A percentile compares a stretch with the other conserved stretches of the same genome.
Conservation (phyloP, 1,284 basidiomycete species). For the Trametes hirsuta region DNA sequence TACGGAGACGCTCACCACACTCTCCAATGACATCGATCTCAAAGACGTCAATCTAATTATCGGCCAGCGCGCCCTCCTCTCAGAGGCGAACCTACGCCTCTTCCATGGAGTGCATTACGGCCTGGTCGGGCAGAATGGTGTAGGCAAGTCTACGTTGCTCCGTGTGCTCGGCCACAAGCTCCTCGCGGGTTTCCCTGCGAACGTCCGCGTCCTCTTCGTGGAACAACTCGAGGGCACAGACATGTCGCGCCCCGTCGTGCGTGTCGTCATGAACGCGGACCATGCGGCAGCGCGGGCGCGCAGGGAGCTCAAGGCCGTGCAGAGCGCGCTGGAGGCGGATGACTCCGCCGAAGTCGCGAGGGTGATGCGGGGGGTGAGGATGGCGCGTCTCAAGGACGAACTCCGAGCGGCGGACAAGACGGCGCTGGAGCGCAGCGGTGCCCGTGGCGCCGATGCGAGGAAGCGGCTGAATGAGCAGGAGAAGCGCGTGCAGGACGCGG, state of each 20-base stretch:
- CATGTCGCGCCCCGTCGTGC: slow-evolving; percentile 21
- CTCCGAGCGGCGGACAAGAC: slow-evolving; percentile 54
- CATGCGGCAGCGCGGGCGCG: slow-evolving; percentile 16
- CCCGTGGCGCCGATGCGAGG: slow-evolving; percentile 53
- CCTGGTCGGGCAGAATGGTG: slow-evolving; percentile 95
- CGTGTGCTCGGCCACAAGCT: slow-evolving; percentile 77
- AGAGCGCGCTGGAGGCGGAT: slow-evolving; percentile 23
- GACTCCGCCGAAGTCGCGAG: slow-evolving; percentile 22
- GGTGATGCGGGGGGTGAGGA: slow-evolving; percentile 22
- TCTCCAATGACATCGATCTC: slow-evolving; percentile 50
- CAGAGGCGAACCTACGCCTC: slow-evolving; percentile 53
- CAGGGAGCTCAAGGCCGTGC: slow-evolving; percentile 18
- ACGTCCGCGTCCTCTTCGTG: slow-evolving; percentile 24
- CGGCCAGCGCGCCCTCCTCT: slow-evolving; percentile 52
- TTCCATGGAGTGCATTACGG: slow-evolving; percentile 55
- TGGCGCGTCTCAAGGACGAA: slow-evolving; percentile 38
- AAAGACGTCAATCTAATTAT: slow-evolving; percentile 50
- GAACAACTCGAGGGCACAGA: slow-evolving; percentile 27
- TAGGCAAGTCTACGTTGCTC: slow-evolving; percentile 96
- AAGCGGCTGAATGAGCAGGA: slow-evolving; percentile 54
- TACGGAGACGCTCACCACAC: slow-evolving; percentile 44
- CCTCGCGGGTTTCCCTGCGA: slow-evolving; percentile 24
- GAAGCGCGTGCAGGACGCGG: slow-evolving; percentile 39
- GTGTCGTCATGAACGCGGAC: slow-evolving; percentile 24
- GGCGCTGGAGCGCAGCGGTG: slow-evolving; percentile 60